Percentiles rank a stretch among this genome's conserved stretches.
phyloP scores from a whole-genome alignment of 768 basidiomycete genomes.

The Termitomyces sp. region DNA sequence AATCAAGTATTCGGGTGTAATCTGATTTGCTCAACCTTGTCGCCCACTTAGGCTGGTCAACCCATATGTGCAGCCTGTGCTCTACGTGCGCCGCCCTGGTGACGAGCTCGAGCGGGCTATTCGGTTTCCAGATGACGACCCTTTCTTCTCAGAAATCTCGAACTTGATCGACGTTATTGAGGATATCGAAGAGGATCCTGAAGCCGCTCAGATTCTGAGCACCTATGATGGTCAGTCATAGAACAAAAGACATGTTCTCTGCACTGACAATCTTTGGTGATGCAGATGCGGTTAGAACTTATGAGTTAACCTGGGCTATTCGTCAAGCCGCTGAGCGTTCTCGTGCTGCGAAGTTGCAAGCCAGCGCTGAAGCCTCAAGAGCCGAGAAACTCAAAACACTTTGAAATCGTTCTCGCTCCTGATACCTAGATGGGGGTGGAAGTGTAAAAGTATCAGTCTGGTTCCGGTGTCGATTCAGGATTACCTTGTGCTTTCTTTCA shows the following conservation, averaged over 20 bases:
- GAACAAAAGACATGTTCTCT: background rate
- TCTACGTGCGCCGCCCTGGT: slow-evolving; percentile 83
- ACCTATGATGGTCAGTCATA: slow-evolving; percentile 69
- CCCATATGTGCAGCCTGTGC: slow-evolving; percentile 89
- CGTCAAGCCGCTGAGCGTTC: slow-evolving; percentile 73
- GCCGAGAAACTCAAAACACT: slow-evolving; percentile 6
- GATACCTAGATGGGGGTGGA: background rate
- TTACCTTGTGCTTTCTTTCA: background rate
- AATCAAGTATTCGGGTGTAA: background rate
- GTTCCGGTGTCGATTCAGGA: background rate
- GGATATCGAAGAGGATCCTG: slow-evolving; percentile 84
- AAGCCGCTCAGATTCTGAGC: slow-evolving; percentile 75
- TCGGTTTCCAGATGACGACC: slow-evolving; percentile 80
- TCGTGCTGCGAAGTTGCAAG: slow-evolving; percentile 42
- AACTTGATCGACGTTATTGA: slow-evolving; percentile 89
- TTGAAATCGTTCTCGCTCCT: background rate
- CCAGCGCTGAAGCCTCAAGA: slow-evolving; percentile 24
- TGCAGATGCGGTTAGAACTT: slow-evolving; percentile 80
- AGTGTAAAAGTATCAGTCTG: background rate
- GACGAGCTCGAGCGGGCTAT: slow-evolving; percentile 71
- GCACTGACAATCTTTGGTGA: slow-evolving; percentile 1
- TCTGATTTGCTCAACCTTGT: background rate
- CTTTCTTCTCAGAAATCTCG: slow-evolving; percentile 91
- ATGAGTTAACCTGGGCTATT: slow-evolving; percentile 93
- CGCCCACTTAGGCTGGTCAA: slow-evolving; percentile 63